Evolutionary conservation across 2,329 filamentous ascomycete species (phyloP).

Genomic region (Ambrosiella xylebori): DNA sequence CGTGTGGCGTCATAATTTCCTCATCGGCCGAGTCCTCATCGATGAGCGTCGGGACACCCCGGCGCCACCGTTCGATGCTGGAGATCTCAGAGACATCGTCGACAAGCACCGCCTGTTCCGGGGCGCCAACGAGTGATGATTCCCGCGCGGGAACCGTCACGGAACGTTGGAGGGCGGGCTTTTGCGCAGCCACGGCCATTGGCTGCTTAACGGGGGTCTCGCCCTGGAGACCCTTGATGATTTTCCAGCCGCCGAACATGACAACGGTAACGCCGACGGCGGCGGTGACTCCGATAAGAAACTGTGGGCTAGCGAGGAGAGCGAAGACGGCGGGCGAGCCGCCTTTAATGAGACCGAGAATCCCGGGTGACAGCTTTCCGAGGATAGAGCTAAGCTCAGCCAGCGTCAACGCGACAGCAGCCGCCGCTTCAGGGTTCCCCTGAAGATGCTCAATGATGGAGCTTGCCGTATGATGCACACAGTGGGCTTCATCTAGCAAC

Average conservation of each 20-base stretch:
- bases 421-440: conserved; percentile 66
- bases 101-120: conserved; percentile 36
- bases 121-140: conserved; percentile 19
- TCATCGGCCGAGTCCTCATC: conserved; percentile 27
- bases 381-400: conserved; percentile 76
- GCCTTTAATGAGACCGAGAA: conserved; percentile 58
- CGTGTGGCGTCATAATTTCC: conserved; percentile 40
- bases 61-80: conserved; percentile 39
- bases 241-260: conserved; percentile 92
- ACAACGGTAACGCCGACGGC: conserved; percentile 88
- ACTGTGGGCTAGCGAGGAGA: conserved; percentile 76
- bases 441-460: conserved; percentile 63
- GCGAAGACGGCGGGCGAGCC: conserved; percentile 75
- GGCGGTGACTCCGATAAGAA: conserved; percentile 79
- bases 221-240: conserved; percentile 67
- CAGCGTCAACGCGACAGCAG: conserved; percentile 79
- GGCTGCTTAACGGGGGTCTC: conserved; percentile 17
- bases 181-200: conserved; percentile 15
- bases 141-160: conserved; percentile 14
- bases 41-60: conserved; percentile 28
- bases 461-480: conserved; percentile 67
- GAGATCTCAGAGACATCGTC: conserved; percentile 35
- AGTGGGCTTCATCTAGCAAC: conserved; percentile 74
- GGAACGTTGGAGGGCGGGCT: conserved; percentile 1
- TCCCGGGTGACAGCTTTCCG: conserved; percentile 67